Evolutionary conservation across 257 asterid genomes (phyloP).

Genomic region (Solanum habrochaites): DNA sequence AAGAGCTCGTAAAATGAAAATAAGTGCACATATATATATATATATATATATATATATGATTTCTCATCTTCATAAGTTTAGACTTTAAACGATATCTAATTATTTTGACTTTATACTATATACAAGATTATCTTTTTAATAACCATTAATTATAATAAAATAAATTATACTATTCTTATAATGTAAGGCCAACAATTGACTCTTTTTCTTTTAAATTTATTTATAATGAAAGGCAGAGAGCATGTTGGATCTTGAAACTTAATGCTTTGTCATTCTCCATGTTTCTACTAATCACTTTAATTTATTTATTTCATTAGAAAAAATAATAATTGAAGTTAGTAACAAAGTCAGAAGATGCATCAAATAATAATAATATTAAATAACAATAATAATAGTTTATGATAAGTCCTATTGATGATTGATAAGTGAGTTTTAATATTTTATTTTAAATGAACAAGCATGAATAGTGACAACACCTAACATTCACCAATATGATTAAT

Average conservation of each 20-base stretch:
- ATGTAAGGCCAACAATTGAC: neutral
- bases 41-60: no score
- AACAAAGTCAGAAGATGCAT: neutral
- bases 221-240: neutral
- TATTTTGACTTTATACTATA: neutral
- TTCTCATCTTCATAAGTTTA: neutral
- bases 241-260: neutral
- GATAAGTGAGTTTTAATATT: neutral
- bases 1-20: neutral
- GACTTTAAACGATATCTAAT: neutral
- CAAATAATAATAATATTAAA: neutral
- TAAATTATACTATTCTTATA: neutral
- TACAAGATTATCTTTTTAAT: neutral
- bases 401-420: neutral
- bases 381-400: neutral
- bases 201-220: neutral
- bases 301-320: neutral
- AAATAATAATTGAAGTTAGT: neutral
- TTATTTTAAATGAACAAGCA: neutral
- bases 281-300: neutral
- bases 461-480: neutral
- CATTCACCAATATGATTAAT: neutral
- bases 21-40: no score
- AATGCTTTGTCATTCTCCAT: neutral
- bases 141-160: neutral